Percentiles rank a stretch among this genome's conserved stretches.
Conservation (phyloP, 352 stramenopile genomes). For the Pythium rhizo-oryzae region DNA sequence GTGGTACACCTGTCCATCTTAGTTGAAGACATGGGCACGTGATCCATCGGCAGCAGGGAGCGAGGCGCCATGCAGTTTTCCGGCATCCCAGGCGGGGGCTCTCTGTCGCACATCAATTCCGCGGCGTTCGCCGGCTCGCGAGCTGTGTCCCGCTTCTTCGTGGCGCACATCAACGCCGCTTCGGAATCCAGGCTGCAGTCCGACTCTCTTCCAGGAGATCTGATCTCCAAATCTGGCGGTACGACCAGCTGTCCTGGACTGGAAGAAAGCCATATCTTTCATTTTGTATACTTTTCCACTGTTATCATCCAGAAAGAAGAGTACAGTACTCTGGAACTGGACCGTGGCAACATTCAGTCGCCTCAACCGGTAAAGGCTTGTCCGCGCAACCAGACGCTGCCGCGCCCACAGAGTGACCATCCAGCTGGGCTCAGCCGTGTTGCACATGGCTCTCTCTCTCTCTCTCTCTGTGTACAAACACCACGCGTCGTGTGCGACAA, state of each 20-base stretch:
- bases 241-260: constrained; percentile 12
- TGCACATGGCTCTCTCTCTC: neutral
- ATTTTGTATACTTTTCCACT: neutral
- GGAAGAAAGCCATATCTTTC: neutral
- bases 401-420: neutral
- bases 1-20: neutral
- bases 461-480: neutral
- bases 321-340: constrained; percentile 16
- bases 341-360: neutral
- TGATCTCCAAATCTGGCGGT: constrained; percentile 3
- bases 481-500: neutral
- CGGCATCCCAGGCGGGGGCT: no score
- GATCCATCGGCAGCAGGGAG: neutral
- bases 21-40: neutral
- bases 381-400: neutral
- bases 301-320: neutral
- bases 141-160: neutral
- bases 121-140: no score
- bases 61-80: no score
- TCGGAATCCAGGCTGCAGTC: constrained; percentile 1
- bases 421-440: neutral
- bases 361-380: constrained; percentile 10
- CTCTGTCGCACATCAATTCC: no score
- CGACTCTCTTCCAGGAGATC: constrained; percentile 19
- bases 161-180: neutral